Conservation (phyloP, 306 rosid species). For the Ormosia semicastrata region DNA sequence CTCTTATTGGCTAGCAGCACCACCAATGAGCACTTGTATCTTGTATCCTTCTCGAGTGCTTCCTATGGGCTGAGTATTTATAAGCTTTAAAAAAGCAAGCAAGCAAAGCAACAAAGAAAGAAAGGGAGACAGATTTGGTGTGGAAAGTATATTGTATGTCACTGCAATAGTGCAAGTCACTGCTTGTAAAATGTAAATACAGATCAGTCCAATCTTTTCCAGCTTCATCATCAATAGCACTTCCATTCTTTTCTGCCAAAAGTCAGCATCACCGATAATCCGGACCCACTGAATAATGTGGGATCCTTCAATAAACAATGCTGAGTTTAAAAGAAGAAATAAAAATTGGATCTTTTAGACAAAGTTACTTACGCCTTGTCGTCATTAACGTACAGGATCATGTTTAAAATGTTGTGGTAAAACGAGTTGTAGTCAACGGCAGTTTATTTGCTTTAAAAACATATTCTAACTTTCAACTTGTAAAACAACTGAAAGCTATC, state of each 20-base stretch:
- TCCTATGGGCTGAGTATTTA: slow-evolving; percentile 32
- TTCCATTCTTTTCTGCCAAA: slow-evolving; percentile 17
- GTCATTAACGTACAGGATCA: background rate
- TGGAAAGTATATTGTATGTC: slow-evolving; percentile 38
- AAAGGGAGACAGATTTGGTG: slow-evolving; percentile 37
- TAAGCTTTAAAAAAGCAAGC: slow-evolving; percentile 27
- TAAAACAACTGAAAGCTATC: background rate
- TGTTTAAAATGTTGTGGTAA: background rate
- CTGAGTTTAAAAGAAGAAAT: background rate
- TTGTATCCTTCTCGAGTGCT: slow-evolving; percentile 31
- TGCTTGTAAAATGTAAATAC: slow-evolving; percentile 18
- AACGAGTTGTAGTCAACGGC: background rate
- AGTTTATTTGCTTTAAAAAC: slow-evolving; percentile 14
- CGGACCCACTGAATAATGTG: slow-evolving; percentile 34
- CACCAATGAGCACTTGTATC: background rate
- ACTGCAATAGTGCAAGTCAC: slow-evolving; percentile 17
- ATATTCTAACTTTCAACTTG: background rate
- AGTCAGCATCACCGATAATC: slow-evolving; percentile 28
- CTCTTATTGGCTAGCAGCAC: slow-evolving; percentile 4
- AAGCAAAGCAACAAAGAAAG: background rate
- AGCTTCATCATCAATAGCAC: slow-evolving; percentile 27
- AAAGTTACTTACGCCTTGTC: slow-evolving; percentile 11
- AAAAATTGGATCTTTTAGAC: background rate
- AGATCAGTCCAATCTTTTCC: slow-evolving; percentile 31
- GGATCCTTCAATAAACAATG: background rate